phyloP scores from a whole-genome alignment of 2,329 filamentous ascomycete species.

The Aphanoascus verrucosus region DNA sequence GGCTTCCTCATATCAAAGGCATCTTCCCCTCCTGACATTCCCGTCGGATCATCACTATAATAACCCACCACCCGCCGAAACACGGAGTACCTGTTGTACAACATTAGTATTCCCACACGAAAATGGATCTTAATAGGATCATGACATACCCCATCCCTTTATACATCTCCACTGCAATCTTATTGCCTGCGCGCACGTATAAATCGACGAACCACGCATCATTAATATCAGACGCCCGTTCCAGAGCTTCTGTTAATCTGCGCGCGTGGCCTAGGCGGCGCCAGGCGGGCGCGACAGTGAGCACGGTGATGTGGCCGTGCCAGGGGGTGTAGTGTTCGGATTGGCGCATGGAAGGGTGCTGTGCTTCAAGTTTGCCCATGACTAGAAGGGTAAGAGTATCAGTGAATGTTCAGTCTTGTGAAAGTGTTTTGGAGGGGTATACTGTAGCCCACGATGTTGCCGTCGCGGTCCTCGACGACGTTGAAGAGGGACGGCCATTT shows the following conservation, averaged over 20 bases:
- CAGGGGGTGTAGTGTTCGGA: slow-evolving; percentile 94
- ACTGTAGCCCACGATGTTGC: slow-evolving; percentile 95
- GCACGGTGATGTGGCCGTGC: slow-evolving; percentile 94
- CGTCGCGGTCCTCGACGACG: slow-evolving; percentile 72
- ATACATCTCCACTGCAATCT: slow-evolving; percentile 79
- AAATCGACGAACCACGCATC: slow-evolving; percentile 92
- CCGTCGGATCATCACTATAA: slow-evolving; percentile 74
- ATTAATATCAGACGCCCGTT: slow-evolving; percentile 68
- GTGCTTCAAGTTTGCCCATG: slow-evolving; percentile 93
- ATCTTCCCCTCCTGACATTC: slow-evolving; percentile 58
- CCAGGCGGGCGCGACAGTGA: slow-evolving; percentile 81
- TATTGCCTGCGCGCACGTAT: slow-evolving; percentile 82
- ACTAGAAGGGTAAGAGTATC: slow-evolving; percentile 43
- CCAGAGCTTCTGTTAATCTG: slow-evolving; percentile 68
- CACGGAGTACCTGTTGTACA: slow-evolving; percentile 55
- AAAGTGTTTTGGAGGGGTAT: slow-evolving; percentile 18
- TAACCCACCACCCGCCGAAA: slow-evolving; percentile 84
- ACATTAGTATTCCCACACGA: not conserved
- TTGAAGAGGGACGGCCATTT: slow-evolving; percentile 94
- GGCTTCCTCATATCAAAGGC: slow-evolving; percentile 96
- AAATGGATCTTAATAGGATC: not conserved
- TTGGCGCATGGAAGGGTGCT: slow-evolving; percentile 59
- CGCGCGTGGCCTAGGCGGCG: slow-evolving; percentile 79
- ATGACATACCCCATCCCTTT: slow-evolving; percentile 63
- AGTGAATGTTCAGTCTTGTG: not conserved